A percentile compares a stretch with the other conserved stretches of the same genome.
Evolutionary conservation across 352 stramenopile species (phyloP).

Genomic region (Phytophthora citricola): DNA sequence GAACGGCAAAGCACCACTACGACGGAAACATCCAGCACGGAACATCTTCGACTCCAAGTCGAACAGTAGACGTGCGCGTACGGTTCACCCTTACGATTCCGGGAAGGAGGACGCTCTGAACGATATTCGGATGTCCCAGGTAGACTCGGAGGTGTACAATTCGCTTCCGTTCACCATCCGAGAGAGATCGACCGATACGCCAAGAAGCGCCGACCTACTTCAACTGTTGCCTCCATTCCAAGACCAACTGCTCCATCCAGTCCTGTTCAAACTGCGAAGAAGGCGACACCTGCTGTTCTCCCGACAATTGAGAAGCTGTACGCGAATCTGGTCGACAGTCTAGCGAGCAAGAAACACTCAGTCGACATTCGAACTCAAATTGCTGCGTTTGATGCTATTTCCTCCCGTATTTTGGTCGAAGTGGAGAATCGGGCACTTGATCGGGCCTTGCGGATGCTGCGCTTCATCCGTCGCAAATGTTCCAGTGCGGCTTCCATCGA

Average conservation of each 20-base stretch:
- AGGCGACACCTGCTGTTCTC: slow-evolving; percentile 15
- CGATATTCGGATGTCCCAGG: slow-evolving; percentile 79
- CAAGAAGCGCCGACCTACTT: slow-evolving; percentile 48
- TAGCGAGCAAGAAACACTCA: slow-evolving; percentile 9
- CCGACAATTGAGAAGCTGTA: slow-evolving; percentile 67
- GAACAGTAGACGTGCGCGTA: slow-evolving; percentile 18
- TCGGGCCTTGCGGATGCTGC: slow-evolving; percentile 68
- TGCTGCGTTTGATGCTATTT: slow-evolving; percentile 74
- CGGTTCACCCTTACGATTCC: slow-evolving; percentile 4
- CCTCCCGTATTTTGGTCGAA: slow-evolving; percentile 75
- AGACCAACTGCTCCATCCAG: slow-evolving; percentile 6
- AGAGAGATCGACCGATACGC: slow-evolving; percentile 74
- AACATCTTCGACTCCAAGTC: slow-evolving; percentile 48
- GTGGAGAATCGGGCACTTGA: slow-evolving; percentile 69
- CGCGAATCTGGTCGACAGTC: slow-evolving; percentile 34
- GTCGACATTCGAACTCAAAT: slow-evolving; percentile 5
- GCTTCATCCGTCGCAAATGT: slow-evolving; percentile 76
- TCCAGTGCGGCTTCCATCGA: slow-evolving; percentile 1
- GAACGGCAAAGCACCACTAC: slow-evolving; percentile 41
- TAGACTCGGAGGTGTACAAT: slow-evolving; percentile 81
- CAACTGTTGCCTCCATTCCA: slow-evolving; percentile 21
- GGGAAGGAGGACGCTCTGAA: slow-evolving; percentile 50
- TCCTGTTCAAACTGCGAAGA: slow-evolving; percentile 16
- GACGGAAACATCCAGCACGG: slow-evolving; percentile 22
- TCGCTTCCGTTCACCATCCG: slow-evolving; percentile 71